phyloP scores from a whole-genome alignment of 805 yeast genomes.

The Ogataea philodendri region DNA sequence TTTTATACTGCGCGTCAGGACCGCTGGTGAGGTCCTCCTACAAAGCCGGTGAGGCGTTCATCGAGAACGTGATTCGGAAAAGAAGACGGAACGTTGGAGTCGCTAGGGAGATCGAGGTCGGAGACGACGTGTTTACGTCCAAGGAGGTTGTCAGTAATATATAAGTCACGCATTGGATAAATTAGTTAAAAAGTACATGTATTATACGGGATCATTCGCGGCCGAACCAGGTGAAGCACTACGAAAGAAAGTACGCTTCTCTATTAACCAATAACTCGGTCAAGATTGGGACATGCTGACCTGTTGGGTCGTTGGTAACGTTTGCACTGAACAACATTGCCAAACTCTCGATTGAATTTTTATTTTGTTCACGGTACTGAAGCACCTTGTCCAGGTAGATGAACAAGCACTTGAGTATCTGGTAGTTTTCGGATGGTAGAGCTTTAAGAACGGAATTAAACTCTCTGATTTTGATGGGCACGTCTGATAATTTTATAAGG shows the following conservation, averaged over 20 bases:
- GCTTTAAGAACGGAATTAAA: slow-evolving; percentile 29
- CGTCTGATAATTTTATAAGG: slow-evolving; percentile 50
- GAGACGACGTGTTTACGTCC: slow-evolving; percentile 31
- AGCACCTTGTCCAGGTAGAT: slow-evolving; percentile 60
- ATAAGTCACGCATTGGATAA: slow-evolving; percentile 2
- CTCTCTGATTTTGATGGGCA: slow-evolving; percentile 37
- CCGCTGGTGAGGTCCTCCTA: slow-evolving; percentile 95
- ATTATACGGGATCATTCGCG: no score
- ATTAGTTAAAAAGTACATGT: slow-evolving; percentile 4
- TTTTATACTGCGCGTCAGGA: slow-evolving; percentile 94
- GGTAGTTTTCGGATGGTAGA: slow-evolving; percentile 53
- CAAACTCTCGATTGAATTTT: slow-evolving; percentile 73
- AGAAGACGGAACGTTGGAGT: slow-evolving; percentile 49
- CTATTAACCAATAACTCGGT: slow-evolving; percentile 17
- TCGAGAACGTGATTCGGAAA: slow-evolving; percentile 86
- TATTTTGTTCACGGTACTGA: slow-evolving; percentile 54
- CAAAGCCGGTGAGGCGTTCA: slow-evolving; percentile 97
- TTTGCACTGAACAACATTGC: slow-evolving; percentile 29
- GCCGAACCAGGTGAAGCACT: slow-evolving; percentile 1
- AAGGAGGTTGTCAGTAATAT: slow-evolving; percentile 18
- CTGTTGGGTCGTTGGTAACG: slow-evolving; percentile 18
- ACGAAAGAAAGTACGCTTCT: slow-evolving; percentile 11
- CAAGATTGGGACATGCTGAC: slow-evolving; percentile 18
- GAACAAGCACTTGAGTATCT: slow-evolving; percentile 58
- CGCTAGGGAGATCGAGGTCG: slow-evolving; percentile 32